Evolutionary conservation across 2,329 filamentous ascomycete genomes (phyloP).

Genomic region (Parafenestella ontariensis): DNA sequence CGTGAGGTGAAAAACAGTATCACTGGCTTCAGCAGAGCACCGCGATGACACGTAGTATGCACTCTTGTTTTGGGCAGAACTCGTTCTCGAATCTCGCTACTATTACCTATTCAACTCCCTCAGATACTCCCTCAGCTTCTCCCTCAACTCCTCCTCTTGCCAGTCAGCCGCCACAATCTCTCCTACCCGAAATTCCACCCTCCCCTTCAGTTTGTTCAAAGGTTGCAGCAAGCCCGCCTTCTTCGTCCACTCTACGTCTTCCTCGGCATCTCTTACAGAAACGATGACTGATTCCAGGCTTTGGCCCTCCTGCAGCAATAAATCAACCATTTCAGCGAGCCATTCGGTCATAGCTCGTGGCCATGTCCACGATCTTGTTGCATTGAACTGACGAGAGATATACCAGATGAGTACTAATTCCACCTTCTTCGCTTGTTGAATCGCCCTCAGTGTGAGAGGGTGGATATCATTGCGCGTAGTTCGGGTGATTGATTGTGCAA

Average conservation of each 20-base stretch:
- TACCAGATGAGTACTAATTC: conserved; percentile 11
- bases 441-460: neutral
- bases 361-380: neutral
- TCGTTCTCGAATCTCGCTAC: neutral
- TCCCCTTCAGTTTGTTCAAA: conserved; percentile 9
- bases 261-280: neutral
- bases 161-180: conserved; percentile 8
- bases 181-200: conserved; percentile 12
- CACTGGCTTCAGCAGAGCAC: neutral
- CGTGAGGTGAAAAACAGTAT: neutral
- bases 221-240: conserved; percentile 15
- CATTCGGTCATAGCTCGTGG: conserved; percentile 7
- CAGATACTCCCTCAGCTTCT: neutral
- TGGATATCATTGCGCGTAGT: neutral
- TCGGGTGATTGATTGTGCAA: conserved; percentile 5
- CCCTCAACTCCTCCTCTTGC: conserved; percentile 6
- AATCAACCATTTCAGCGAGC: conserved; percentile 8
- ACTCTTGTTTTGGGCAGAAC: too few relatives aligned
- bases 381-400: neutral
- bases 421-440: conserved; percentile 7
- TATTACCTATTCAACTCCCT: neutral
- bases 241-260: conserved; percentile 5
- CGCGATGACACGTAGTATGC: too few relatives aligned
- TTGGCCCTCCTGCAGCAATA: conserved; percentile 16
- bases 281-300: neutral